A percentile compares a stretch with the other conserved stretches of the same genome.
Conservation (phyloP, 805 yeast genomes). For the Torulaspora indica region DNA sequence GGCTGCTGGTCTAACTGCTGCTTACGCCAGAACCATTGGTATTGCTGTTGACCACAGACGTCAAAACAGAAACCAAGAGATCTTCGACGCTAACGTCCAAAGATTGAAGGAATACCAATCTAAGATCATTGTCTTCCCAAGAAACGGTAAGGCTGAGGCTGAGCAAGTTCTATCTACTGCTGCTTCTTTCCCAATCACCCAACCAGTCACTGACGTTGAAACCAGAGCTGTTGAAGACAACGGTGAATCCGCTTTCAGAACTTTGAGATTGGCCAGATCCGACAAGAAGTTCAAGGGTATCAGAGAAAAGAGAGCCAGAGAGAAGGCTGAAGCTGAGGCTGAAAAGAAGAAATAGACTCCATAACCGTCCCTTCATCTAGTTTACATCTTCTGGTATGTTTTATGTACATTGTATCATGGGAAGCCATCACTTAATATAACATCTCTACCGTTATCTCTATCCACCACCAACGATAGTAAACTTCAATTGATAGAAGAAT, state of each 20-base stretch:
- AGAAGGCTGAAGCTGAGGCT: slow-evolving; percentile 98
- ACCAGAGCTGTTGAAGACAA: slow-evolving; percentile 85
- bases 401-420: slow-evolving; percentile 35
- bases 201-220: slow-evolving; percentile 63
- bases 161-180: slow-evolving; percentile 70
- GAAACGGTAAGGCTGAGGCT: slow-evolving; percentile 79
- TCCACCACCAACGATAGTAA: too few relatives aligned
- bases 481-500: not conserved
- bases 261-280: slow-evolving; percentile 93
- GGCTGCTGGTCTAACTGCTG: slow-evolving; percentile 91
- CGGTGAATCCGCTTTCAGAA: slow-evolving; percentile 81
- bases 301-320: slow-evolving; percentile 97
- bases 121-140: slow-evolving; percentile 93
- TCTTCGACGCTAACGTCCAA: slow-evolving; percentile 88
- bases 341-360: slow-evolving; percentile 88
- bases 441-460: slow-evolving; percentile 14
- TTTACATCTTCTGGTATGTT: slow-evolving; percentile 22
- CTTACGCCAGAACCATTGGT: slow-evolving; percentile 98
- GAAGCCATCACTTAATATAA: slow-evolving; percentile 33
- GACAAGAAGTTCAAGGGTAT: slow-evolving; percentile 90
- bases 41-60: slow-evolving; percentile 99
- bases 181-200: slow-evolving; percentile 87
- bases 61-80: slow-evolving; percentile 95
- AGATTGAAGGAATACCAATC: slow-evolving; percentile 95
- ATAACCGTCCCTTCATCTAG: slow-evolving; percentile 8